A percentile compares a stretch with the other conserved stretches of the same genome.
These are phyloP conservation scores for Dovyalis caffra DNA, from an alignment of 345 rosid genomes.

Conservation along the genomic window DNA sequence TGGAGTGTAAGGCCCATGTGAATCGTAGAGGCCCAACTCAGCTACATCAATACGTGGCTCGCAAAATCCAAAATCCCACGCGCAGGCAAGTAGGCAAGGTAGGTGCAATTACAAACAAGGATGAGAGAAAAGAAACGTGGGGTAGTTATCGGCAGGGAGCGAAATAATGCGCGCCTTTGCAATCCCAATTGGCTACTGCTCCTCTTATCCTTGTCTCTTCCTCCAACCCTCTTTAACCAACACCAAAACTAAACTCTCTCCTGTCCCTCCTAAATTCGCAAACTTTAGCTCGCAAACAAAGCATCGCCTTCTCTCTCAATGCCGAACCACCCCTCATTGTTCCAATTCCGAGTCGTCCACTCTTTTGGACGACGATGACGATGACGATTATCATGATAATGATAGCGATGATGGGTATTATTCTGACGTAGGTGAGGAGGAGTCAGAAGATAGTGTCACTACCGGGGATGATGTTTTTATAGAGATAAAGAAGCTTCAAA, in stretches of 20 bases:
- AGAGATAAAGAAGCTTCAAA: conserved; percentile 58
- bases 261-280: neutral
- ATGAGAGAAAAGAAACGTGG: conserved; percentile 1
- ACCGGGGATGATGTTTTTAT: conserved; percentile 54
- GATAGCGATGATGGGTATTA: conserved; percentile 21
- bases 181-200: conserved; percentile 18
- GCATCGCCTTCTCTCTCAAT: conserved; percentile 8
- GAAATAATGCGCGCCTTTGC: conserved; percentile 45
- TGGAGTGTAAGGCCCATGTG: no score
- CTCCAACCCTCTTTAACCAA: conserved; percentile 21
- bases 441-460: conserved; percentile 18
- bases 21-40: no score
- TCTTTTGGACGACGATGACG: conserved; percentile 18
- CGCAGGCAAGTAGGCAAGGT: neutral
- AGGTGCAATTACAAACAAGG: neutral
- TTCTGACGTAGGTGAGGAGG: conserved; percentile 34
- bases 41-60: no score
- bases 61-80: no score
- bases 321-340: conserved; percentile 24
- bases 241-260: conserved; percentile 8
- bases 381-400: conserved; percentile 20
- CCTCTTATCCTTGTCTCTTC: conserved; percentile 19
- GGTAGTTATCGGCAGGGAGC: neutral
- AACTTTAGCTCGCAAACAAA: conserved; percentile 11
- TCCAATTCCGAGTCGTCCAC: conserved; percentile 30